Evolutionary conservation across 2,329 filamentous ascomycete genomes (phyloP).

Genomic region (Coniochaeta sp.): DNA sequence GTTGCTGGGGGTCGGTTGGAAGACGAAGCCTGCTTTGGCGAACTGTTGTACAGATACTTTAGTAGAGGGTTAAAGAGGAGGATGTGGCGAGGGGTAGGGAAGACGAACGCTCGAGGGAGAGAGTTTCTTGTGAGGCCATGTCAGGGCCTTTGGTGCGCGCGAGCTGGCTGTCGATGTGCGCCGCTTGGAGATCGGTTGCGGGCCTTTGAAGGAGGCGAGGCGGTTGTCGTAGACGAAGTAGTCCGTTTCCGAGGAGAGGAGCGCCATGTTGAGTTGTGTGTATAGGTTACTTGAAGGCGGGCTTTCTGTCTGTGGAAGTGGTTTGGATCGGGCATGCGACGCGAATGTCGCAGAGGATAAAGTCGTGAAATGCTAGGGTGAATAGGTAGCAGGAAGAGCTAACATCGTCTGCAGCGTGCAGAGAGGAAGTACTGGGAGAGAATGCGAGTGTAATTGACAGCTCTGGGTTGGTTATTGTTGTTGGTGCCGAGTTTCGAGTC

Average conservation of each 20-base stretch:
- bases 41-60: slow-evolving; percentile 53
- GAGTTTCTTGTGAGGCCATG: slow-evolving; percentile 75
- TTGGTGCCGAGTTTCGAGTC: not conserved
- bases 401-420: not conserved
- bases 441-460: too few relatives aligned
- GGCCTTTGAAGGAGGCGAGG: slow-evolving; percentile 68
- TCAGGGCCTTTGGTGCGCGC: slow-evolving; percentile 47
- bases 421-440: not conserved
- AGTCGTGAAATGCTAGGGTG: too few relatives aligned
- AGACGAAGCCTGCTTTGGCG: slow-evolving; percentile 87
- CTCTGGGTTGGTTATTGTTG: not conserved
- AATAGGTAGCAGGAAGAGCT: not conserved
- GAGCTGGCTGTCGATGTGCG: slow-evolving; percentile 60
- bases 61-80: too few relatives aligned
- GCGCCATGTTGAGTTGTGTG: slow-evolving; percentile 11
- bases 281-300: too few relatives aligned
- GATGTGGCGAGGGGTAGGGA: not conserved
- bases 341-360: too few relatives aligned
- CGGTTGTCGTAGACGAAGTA: slow-evolving; percentile 59
- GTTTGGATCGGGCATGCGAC: too few relatives aligned
- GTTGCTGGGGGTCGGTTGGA: slow-evolving; percentile 64
- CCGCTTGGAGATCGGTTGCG: slow-evolving; percentile 59
- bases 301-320: too few relatives aligned
- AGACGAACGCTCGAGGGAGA: slow-evolving; percentile 54
- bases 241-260: slow-evolving; percentile 10